A percentile compares a stretch with the other conserved stretches of the same genome.
Evolutionary conservation across 2,329 filamentous ascomycete species (phyloP).

Genomic region (Aureobasidium musti): DNA sequence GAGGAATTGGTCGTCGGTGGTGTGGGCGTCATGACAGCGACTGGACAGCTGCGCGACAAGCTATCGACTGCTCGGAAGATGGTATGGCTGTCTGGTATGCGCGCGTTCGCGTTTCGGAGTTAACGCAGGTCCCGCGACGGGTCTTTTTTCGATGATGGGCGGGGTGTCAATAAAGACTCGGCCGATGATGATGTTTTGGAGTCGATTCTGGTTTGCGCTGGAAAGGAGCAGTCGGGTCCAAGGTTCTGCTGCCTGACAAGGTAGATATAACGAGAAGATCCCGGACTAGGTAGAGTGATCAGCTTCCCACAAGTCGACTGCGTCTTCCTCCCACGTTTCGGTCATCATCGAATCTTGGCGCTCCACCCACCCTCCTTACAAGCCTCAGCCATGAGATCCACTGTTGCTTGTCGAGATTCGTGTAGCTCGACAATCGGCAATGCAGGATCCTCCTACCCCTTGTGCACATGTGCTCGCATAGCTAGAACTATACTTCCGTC

Average conservation of each 20-base stretch:
- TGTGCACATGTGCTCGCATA: not conserved
- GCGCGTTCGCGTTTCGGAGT: conserved; percentile 18
- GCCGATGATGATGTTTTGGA: not conserved
- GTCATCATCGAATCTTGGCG: conserved; percentile 3
- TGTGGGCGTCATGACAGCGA: conserved; percentile 63
- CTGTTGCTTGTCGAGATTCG: not conserved
- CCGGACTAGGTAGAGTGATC: conserved; percentile 10
- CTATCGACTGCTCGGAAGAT: not conserved
- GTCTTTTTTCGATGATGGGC: not conserved
- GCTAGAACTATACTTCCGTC: not conserved
- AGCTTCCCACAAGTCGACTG: conserved; percentile 11
- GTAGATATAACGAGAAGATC: conserved; percentile 1
- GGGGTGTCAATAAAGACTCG: not conserved
- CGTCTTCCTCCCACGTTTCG: conserved; percentile 8
- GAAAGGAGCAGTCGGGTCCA: not conserved
- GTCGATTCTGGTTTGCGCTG: not conserved
- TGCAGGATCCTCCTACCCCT: not conserved
- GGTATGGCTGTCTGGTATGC: too few species aligned
- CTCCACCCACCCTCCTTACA: not conserved
- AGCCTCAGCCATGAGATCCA: not conserved
- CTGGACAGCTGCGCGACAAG: not conserved
- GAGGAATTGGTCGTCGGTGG: conserved; percentile 78
- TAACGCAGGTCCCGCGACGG: not conserved
- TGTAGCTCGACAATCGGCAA: not conserved
- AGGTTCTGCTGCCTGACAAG: not conserved